Conservation (phyloP, 805 yeast genomes). For the Saccharomyces mikatae region DNA sequence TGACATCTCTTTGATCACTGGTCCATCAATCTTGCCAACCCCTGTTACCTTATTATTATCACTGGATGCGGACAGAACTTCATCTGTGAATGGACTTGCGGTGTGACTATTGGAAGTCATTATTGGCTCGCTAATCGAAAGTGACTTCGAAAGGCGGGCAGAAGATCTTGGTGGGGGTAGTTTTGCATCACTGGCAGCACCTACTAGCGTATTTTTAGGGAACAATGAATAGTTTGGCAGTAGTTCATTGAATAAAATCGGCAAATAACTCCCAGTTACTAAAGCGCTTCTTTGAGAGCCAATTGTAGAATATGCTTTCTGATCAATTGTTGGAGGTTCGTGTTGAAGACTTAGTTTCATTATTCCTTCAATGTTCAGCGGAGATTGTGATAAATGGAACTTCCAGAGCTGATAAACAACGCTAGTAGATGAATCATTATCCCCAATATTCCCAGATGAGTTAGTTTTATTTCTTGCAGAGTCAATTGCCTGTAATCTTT, state of each 20-base stretch:
- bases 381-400: slow-evolving; percentile 25
- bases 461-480: background rate
- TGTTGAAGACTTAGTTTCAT: slow-evolving; percentile 56
- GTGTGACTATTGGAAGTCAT: background rate
- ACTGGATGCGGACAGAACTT: background rate
- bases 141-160: slow-evolving; percentile 13
- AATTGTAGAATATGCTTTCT: slow-evolving; percentile 20
- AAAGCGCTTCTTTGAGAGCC: slow-evolving; percentile 51
- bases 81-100: background rate
- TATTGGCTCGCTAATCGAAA: slow-evolving; percentile 9
- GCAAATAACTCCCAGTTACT: slow-evolving; percentile 53
- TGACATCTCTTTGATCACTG: slow-evolving; percentile 20
- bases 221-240: slow-evolving; percentile 51
- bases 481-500: slow-evolving; percentile 37
- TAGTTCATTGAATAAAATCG: slow-evolving; percentile 54
- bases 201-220: slow-evolving; percentile 43
- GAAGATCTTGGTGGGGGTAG: slow-evolving; percentile 19
- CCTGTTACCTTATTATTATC: slow-evolving; percentile 35
- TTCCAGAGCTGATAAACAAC: slow-evolving; percentile 27
- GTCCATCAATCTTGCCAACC: slow-evolving; percentile 37
- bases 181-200: slow-evolving; percentile 40
- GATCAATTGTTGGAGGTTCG: slow-evolving; percentile 47
- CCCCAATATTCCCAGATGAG: background rate
- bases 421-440: slow-evolving; percentile 21
- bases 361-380: slow-evolving; percentile 43